Evolutionary conservation across 768 basidiomycete species (phyloP).

Genomic region (Stropharia rugosoannulata): DNA sequence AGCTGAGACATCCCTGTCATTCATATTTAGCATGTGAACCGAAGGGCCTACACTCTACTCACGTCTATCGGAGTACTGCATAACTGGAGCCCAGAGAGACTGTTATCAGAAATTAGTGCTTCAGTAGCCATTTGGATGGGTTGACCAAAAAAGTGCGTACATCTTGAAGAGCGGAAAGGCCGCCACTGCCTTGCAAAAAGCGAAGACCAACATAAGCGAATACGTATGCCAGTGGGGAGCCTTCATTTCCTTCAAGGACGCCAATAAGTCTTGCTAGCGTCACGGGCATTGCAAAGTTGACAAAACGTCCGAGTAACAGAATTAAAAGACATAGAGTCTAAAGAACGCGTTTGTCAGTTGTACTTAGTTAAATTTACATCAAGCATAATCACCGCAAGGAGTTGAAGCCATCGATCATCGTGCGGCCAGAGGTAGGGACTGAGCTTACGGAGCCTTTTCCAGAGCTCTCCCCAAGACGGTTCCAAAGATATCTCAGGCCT

Average conservation of each 20-base stretch:
- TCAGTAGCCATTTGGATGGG: background rate
- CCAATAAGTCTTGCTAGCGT: conserved; percentile 65
- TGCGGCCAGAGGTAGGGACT: conserved; percentile 86
- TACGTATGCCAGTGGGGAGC: conserved; percentile 69
- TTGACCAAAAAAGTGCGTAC: conserved; percentile 25
- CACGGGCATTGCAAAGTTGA: conserved; percentile 72
- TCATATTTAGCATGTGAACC: background rate
- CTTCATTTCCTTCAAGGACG: conserved; percentile 47
- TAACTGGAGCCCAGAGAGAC: conserved; percentile 84
- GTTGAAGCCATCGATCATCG: conserved; percentile 62
- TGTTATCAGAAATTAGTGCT: conserved; percentile 19
- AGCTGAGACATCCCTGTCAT: conserved; percentile 77
- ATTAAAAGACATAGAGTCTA: conserved; percentile 70
- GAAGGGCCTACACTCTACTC: conserved; percentile 8
- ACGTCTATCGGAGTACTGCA: conserved; percentile 84
- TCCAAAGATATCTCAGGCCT: conserved; percentile 58
- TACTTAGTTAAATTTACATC: background rate
- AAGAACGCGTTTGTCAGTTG: background rate
- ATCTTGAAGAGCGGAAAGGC: conserved; percentile 67
- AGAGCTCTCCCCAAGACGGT: conserved; percentile 71
- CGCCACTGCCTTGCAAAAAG: conserved; percentile 76
- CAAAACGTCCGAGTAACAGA: conserved; percentile 70
- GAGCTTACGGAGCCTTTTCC: conserved; percentile 62
- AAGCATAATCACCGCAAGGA: conserved; percentile 50
- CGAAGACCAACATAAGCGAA: conserved; percentile 66